Evolutionary conservation across 1,139 yeast genomes (phyloP).

Genomic region (Dujonia santamariae): DNA sequence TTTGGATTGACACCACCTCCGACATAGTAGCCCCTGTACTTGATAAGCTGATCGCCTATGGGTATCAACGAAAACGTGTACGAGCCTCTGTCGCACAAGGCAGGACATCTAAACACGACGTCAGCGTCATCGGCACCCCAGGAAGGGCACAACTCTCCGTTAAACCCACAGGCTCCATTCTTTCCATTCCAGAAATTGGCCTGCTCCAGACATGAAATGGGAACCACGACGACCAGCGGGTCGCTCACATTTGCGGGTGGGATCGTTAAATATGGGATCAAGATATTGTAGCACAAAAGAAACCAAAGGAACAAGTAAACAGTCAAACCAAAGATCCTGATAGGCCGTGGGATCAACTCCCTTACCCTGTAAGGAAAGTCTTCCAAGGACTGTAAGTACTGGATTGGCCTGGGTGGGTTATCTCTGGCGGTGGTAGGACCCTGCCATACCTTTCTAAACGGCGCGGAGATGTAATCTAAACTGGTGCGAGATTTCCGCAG

Average conservation of each 20-base stretch:
- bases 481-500: not conserved
- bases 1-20: constrained; percentile 58
- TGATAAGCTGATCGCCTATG: constrained; percentile 65
- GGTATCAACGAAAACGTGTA: constrained; percentile 77
- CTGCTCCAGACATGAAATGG: constrained; percentile 39
- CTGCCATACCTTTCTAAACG: constrained; percentile 28
- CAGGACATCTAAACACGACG: constrained; percentile 76
- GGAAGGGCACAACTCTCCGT: constrained; percentile 59
- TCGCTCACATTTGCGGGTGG: constrained; percentile 25
- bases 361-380: constrained; percentile 39
- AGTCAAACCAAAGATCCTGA: constrained; percentile 28
- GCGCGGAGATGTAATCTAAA: not conserved
- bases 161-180: constrained; percentile 72
- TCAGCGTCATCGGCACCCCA: constrained; percentile 27
- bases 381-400: constrained; percentile 32
- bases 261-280: constrained; percentile 38
- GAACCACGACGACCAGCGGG: constrained; percentile 18
- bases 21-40: constrained; percentile 69
- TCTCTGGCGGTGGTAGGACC: constrained; percentile 55
- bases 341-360: constrained; percentile 21
- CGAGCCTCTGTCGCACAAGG: constrained; percentile 76
- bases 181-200: constrained; percentile 65
- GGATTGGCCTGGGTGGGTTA: constrained; percentile 39
- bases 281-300: constrained; percentile 22
- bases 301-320: constrained; percentile 40